phyloP scores from a whole-genome alignment of 441 rosid species.

The Codiaeum variegatum region DNA sequence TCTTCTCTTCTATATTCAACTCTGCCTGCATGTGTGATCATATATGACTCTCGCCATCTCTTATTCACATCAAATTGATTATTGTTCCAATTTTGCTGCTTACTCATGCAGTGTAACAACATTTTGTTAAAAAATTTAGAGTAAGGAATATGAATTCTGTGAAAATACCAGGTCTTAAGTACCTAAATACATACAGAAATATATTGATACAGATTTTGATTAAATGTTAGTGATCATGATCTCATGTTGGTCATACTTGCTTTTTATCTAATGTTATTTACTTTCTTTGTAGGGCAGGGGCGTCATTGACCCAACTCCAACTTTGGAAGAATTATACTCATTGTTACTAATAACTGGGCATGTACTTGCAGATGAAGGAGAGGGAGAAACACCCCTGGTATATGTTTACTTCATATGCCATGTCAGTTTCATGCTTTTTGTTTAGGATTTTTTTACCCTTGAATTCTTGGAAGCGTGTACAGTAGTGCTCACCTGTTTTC shows the following conservation, averaged over 20 bases:
- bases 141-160: neutral
- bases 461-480: constrained; percentile 6
- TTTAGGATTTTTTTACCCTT: neutral
- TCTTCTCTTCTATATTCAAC: neutral
- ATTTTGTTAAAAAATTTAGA: neutral
- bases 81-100: neutral
- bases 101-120: neutral
- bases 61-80: neutral
- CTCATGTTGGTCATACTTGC: constrained; percentile 12
- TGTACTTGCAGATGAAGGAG: constrained; percentile 97
- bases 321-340: constrained; percentile 89
- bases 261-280: constrained; percentile 25
- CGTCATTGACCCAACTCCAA: constrained; percentile 69
- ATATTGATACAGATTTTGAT: constrained; percentile 1
- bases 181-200: neutral
- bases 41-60: neutral
- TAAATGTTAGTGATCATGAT: constrained; percentile 4
- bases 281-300: constrained; percentile 79
- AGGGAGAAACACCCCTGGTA: constrained; percentile 98
- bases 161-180: neutral
- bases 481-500: neutral
- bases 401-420: constrained; percentile 17
- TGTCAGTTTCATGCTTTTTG: neutral
- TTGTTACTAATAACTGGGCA: constrained; percentile 83
- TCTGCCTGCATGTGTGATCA: neutral